Evolutionary conservation across 148 eudicot species (phyloP).

Genomic region (Gaultheria prostrata): DNA sequence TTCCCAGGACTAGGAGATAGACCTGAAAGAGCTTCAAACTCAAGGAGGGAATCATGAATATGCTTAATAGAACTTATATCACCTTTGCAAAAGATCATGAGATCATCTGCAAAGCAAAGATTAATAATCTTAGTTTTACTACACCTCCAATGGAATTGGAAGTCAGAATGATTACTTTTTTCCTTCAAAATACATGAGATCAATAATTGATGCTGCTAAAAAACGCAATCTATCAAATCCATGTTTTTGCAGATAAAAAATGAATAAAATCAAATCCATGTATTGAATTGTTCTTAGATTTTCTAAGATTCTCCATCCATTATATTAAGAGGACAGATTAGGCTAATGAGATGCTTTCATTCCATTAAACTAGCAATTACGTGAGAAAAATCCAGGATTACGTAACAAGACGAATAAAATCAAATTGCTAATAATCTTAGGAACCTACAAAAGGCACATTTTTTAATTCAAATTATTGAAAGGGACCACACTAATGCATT

Average conservation of each 20-base stretch:
- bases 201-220: background rate
- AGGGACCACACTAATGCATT: background rate
- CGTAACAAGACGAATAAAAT: background rate
- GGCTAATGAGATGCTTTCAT: slow-evolving; percentile 5
- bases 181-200: too few species aligned
- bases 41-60: too few species aligned
- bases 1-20: too few species aligned
- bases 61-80: too few species aligned
- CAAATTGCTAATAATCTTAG: background rate
- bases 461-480: background rate
- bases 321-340: background rate
- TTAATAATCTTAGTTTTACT: too few species aligned
- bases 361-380: background rate
- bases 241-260: background rate
- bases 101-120: too few species aligned
- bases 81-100: too few species aligned
- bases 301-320: background rate
- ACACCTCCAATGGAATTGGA: too few species aligned
- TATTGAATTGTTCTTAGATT: background rate
- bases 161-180: too few species aligned
- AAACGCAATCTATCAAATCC: background rate
- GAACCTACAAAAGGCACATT: background rate
- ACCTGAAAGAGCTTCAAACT: too few species aligned
- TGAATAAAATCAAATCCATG: too few species aligned
- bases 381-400: background rate